Conservation (phyloP, 768 basidiomycete genomes). For the Suillus hirtellus region DNA sequence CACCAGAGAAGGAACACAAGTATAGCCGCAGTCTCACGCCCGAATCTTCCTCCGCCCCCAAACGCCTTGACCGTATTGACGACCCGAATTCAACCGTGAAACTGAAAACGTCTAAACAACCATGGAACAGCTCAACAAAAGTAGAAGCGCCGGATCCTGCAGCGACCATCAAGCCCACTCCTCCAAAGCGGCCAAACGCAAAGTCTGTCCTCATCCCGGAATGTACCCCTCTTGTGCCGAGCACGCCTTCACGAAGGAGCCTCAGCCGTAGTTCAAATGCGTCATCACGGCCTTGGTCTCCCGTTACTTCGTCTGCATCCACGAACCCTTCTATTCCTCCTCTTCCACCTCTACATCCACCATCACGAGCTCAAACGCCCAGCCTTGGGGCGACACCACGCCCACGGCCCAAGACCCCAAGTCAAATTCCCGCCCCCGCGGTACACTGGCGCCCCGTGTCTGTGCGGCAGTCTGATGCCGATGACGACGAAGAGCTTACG, state of each 20-base stretch:
- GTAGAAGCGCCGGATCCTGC: slow-evolving; percentile 52
- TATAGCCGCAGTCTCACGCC: slow-evolving; percentile 72
- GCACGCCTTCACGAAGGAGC: slow-evolving; percentile 60
- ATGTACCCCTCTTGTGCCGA: slow-evolving; percentile 48
- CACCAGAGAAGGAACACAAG: slow-evolving; percentile 65
- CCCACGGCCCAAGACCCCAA: slow-evolving; percentile 77
- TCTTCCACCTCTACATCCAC: slow-evolving; percentile 36
- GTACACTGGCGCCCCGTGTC: slow-evolving; percentile 51
- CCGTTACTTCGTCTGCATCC: slow-evolving; percentile 68
- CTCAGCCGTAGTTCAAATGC: slow-evolving; percentile 73
- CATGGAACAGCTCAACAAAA: slow-evolving; percentile 83
- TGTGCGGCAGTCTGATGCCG: slow-evolving; percentile 44
- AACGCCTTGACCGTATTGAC: slow-evolving; percentile 26
- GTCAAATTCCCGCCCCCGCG: slow-evolving; percentile 70
- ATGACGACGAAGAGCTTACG: slow-evolving; percentile 43
- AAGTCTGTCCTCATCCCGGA: slow-evolving; percentile 47
- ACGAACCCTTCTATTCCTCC: slow-evolving; percentile 46
- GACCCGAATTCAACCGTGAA: slow-evolving; percentile 46
- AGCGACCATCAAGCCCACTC: slow-evolving; percentile 48
- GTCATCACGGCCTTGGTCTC: slow-evolving; percentile 81
- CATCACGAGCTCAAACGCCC: slow-evolving; percentile 65
- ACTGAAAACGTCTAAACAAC: slow-evolving; percentile 43
- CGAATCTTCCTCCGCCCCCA: slow-evolving; percentile 57
- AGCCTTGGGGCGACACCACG: slow-evolving; percentile 50
- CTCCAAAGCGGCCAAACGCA: slow-evolving; percentile 48